Evolutionary conservation across 805 yeast species (phyloP).

Genomic region (Metschnikowia bowlesiae): DNA sequence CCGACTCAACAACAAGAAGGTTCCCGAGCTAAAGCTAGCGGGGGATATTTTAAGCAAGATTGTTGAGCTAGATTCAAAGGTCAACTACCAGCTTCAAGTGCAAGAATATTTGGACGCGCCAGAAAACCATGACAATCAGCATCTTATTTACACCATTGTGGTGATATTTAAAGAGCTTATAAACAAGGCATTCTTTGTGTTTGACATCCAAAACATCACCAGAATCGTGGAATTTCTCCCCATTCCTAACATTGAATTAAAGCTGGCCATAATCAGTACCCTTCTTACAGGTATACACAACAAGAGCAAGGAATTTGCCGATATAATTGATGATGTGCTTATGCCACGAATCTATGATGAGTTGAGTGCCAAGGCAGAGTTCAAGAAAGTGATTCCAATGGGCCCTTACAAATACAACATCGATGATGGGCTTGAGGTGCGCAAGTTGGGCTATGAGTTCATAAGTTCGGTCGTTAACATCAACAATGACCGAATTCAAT

Average conservation of each 20-base stretch:
- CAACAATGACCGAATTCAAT: conserved; percentile 16
- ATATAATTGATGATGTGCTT: conserved; percentile 38
- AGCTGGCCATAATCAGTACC: conserved; percentile 56
- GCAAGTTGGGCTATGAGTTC: conserved; percentile 69
- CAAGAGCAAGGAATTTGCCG: conserved; percentile 44
- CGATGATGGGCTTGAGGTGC: conserved; percentile 70
- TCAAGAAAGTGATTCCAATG: conserved; percentile 65
- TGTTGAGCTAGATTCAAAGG: conserved; percentile 12
- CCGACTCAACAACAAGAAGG: conserved; percentile 9
- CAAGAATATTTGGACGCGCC: conserved; percentile 11
- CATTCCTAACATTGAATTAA: conserved; percentile 44
- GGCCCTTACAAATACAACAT: conserved; percentile 84
- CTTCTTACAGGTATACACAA: conserved; percentile 57
- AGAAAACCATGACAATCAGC: conserved; percentile 6
- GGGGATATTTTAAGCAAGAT: conserved; percentile 36
- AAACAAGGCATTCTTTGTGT: conserved; percentile 6
- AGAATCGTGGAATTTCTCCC: conserved; percentile 20
- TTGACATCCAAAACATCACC: conserved; percentile 8
- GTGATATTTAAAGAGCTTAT: conserved; percentile 33
- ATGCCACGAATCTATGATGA: conserved; percentile 53
- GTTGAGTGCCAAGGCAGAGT: conserved; percentile 50
- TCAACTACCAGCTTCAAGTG: conserved; percentile 16
- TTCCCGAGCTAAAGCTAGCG: conserved; percentile 27
- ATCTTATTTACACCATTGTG: conserved; percentile 26
- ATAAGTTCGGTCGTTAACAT: conserved; percentile 48